Base-by-base conservation (phyloP, 257 asterid species). In the Primulina tabacum region DNA sequence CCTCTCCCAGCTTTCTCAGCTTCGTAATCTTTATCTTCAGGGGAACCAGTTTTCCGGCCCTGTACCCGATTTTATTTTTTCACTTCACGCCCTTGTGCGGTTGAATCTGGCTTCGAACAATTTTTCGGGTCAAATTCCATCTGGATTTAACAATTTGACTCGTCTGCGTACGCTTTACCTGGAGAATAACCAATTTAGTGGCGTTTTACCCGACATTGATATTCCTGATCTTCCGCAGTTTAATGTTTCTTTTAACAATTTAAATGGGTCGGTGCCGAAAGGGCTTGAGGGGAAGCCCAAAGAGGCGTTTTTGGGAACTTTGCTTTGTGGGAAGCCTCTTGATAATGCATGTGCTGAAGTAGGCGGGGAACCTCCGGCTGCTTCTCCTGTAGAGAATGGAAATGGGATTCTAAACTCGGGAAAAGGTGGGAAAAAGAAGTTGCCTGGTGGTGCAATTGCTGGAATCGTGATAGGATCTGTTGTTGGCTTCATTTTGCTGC, bases 371-470 rank as follows among this genome's bases (percentile, higher is more conserved):
- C 17, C 81, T n/a, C 81, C 87, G n/a, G 71, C 82, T 8, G 70
- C 84, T 7, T 69, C 87, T 5, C 70, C 76, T 2, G 83, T 6
- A 4, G 75, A 71, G 26, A 40, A 17, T 29, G 65, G 63, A 0
- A 73, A 5, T 32, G 71, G 56, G 16, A 60, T 67, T 37, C 68
- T 38, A 38, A 75, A 53, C 60, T 60, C 53, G 43, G 75, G 64
- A 56, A 62, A 29, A 60, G 62, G 62, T 5, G 63, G 75, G 50
- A 78, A 68, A 47, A 79, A 69, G 67, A 77, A 78, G 75, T 71
- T 89, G 38, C 85, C 96, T 8, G 90, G 89, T n/a, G 96, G 95
- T 53, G 92, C 90, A 35, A 84, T 89, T 70, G 97, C 92, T 11
- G 96, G 95, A 7, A 91, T 87, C 40, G 97, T 87, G 69, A 75